A percentile compares a stretch with the other conserved stretches of the same genome.
Evolutionary conservation across 129 eudicot species (phyloP).

Genomic region (Tagetes erecta): DNA sequence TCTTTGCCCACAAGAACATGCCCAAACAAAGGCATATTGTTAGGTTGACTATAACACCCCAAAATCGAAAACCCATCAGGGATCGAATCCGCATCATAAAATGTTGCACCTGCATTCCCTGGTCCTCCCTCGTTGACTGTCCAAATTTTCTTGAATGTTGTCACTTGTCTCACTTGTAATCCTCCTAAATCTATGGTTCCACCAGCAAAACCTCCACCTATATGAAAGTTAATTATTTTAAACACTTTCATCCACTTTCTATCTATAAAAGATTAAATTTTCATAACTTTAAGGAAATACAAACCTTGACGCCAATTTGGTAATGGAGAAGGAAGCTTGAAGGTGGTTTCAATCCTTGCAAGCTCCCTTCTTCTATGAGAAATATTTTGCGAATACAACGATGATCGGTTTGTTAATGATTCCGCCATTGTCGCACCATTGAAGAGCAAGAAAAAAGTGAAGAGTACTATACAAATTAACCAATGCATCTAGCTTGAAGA

Average conservation of each 20-base stretch:
- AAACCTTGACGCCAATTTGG: constrained; percentile 62
- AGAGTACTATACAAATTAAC: background rate
- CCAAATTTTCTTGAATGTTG: constrained; percentile 62
- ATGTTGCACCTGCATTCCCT: constrained; percentile 33
- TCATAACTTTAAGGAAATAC: background rate
- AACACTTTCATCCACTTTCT: background rate
- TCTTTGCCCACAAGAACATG: constrained; percentile 56
- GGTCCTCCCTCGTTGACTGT: constrained; percentile 59
- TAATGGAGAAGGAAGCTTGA: constrained; percentile 52
- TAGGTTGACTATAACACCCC: constrained; percentile 55
- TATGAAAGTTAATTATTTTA: background rate
- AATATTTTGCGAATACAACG: background rate
- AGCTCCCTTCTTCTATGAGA: constrained; percentile 24
- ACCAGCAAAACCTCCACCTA: constrained; percentile 52
- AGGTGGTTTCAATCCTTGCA: constrained; percentile 39
- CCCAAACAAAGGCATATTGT: constrained; percentile 50
- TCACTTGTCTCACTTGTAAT: constrained; percentile 45
- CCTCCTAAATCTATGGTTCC: constrained; percentile 78
- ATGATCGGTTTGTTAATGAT: constrained; percentile 7
- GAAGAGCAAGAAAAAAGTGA: constrained; percentile 15
- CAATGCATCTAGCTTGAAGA: constrained; percentile 20
- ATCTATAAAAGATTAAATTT: background rate
- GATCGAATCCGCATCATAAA: constrained; percentile 39
- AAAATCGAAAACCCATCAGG: constrained; percentile 54
- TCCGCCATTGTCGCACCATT: constrained; percentile 22